A percentile compares a stretch with the other conserved stretches of the same genome.
phyloP scores from a whole-genome alignment of 495 filamentous ascomycete species.

The Talaromyces ruber region DNA sequence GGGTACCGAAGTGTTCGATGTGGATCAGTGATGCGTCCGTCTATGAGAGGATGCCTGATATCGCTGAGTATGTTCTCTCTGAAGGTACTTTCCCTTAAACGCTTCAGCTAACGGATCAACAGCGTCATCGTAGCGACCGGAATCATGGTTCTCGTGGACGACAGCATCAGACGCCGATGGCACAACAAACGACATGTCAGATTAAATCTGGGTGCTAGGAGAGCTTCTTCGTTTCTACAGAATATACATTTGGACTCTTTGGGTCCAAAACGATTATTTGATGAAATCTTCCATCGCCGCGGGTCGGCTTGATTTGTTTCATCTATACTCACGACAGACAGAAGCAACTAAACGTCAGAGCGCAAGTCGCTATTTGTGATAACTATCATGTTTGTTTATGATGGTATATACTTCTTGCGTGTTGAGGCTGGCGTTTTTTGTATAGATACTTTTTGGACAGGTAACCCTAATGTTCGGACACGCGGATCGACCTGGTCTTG shows the following conservation, averaged over 20 bases:
- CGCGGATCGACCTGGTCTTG: not conserved
- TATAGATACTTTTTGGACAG: not conserved
- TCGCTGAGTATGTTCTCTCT: conserved; percentile 75
- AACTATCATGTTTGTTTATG: not conserved
- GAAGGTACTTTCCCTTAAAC: not conserved
- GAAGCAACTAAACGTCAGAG: not conserved
- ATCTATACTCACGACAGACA: not conserved
- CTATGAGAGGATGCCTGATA: conserved; percentile 60
- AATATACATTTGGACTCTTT: conserved; percentile 51
- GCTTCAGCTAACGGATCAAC: conserved; percentile 1
- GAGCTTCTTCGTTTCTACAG: conserved; percentile 43
- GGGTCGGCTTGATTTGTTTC: conserved; percentile 22
- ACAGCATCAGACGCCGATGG: conserved; percentile 78
- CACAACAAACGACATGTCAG: conserved; percentile 55
- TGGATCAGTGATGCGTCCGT: conserved; percentile 70
- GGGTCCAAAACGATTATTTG: conserved; percentile 64
- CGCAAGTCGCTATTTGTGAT: not conserved
- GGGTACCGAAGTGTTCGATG: conserved; percentile 86
- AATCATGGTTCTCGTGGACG: conserved; percentile 82
- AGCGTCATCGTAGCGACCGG: conserved; percentile 89
- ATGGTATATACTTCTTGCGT: not conserved
- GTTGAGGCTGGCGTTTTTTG: not conserved
- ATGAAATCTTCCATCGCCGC: conserved; percentile 66
- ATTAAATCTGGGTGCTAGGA: conserved; percentile 43
- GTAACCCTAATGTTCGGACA: not conserved